Conservation (phyloP, 208 protist genomes). For the Vickermania spadyakhi region DNA sequence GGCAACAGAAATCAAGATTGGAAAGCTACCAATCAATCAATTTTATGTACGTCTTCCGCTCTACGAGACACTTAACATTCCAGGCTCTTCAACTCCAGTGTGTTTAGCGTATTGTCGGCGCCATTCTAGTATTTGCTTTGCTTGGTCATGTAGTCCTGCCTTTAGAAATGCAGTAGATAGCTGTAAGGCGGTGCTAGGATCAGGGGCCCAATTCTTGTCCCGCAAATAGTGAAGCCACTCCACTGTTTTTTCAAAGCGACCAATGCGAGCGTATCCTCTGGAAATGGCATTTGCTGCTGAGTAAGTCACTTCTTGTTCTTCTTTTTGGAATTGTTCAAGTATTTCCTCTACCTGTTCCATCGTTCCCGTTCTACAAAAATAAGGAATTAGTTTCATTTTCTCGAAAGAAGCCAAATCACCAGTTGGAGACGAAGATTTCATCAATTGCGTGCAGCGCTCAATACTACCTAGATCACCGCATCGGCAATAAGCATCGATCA, state of each 20-base stretch:
- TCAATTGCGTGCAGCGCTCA: constrained; percentile 40
- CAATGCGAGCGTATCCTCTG: constrained; percentile 53
- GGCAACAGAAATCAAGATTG: no score
- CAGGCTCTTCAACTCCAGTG: neutral
- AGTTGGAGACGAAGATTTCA: constrained; percentile 10
- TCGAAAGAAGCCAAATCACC: constrained; percentile 23
- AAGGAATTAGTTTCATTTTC: constrained; percentile 56
- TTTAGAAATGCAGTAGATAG: constrained; percentile 76
- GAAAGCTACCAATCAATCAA: no score
- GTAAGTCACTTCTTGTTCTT: constrained; percentile 36
- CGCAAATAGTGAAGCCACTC: constrained; percentile 68
- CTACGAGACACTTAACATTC: no score
- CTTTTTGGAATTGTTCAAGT: constrained; percentile 6
- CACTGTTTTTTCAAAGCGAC: constrained; percentile 81
- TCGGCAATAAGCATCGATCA: constrained; percentile 80
- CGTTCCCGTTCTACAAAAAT: constrained; percentile 67
- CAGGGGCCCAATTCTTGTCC: constrained; percentile 69
- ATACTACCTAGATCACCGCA: constrained; percentile 42
- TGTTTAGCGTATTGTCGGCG: constrained; percentile 66
- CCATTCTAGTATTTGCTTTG: constrained; percentile 82
- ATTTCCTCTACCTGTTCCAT: constrained; percentile 71
- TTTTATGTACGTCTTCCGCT: no score
- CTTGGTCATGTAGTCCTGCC: constrained; percentile 81
- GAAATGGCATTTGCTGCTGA: constrained; percentile 74
- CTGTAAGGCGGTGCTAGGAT: constrained; percentile 65